These are phyloP conservation scores for Xylaria bambusicola DNA, from an alignment of 495 filamentous ascomycete species.

Conservation along the genomic window DNA sequence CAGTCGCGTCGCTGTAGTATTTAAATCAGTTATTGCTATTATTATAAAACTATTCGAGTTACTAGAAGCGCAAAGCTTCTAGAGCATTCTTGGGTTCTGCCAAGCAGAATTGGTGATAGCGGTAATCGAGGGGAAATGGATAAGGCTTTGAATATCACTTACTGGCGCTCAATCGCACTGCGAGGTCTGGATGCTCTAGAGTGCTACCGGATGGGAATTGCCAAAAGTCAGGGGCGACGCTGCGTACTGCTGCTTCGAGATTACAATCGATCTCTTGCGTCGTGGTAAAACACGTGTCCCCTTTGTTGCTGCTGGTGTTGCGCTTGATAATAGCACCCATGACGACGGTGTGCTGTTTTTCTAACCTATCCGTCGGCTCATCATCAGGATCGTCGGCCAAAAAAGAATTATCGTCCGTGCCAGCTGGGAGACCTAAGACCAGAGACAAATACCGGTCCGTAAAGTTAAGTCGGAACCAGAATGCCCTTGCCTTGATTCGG, in stretches of 20 bases:
- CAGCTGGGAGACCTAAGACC: conserved; percentile 44
- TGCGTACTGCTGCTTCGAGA: conserved; percentile 41
- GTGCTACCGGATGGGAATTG: conserved; percentile 11
- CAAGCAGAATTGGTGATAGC: too few species aligned
- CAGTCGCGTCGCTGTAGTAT: conserved; percentile 28
- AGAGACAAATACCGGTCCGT: conserved; percentile 39
- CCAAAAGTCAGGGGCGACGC: conserved; percentile 45
- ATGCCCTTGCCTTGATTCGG: conserved; percentile 21
- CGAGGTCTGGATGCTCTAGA: background rate
- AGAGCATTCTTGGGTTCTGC: too few species aligned
- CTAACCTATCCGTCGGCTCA: conserved; percentile 35
- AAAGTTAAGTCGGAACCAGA: conserved; percentile 41
- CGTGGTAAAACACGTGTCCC: conserved; percentile 25
- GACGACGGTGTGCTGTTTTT: conserved; percentile 38
- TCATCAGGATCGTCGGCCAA: conserved; percentile 28
- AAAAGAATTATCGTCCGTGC: conserved; percentile 37
- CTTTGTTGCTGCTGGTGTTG: conserved; percentile 32
- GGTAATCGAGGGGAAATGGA: too few species aligned
- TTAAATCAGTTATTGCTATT: background rate
- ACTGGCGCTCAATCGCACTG: conserved; percentile 22
- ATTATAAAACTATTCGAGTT: too few species aligned
- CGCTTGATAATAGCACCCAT: conserved; percentile 44
- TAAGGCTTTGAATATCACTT: background rate
- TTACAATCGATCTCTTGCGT: conserved; percentile 50
- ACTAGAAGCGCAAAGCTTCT: too few species aligned